Evolutionary conservation across 176 grass and related monocot species (phyloP), one percentile per base, ranked within the genome.

Genomic region (Oropetium thomaeum): DNA sequence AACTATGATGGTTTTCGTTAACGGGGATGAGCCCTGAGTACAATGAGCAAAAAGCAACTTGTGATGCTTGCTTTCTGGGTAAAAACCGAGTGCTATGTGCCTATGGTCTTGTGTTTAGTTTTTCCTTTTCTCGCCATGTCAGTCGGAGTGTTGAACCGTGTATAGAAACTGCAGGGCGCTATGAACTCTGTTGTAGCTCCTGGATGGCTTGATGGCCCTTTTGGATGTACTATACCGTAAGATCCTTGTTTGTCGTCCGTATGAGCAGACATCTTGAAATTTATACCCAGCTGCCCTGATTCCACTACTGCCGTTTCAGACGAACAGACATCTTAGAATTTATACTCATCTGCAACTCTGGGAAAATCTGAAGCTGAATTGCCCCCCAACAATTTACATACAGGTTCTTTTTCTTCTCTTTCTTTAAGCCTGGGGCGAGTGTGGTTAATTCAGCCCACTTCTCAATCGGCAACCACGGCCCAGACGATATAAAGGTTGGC

Each of bases 111-210:
- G 26, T 34, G 40, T 71, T 52, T 33, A 76, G 26, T 45, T 16
- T 71, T 25, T 53, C 7, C 49, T 62, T 39, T 23, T 52, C 35
- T 42, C 20, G 11, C 16, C 67, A 65, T 62, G 64, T 37, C 14
- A 6, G 64, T 37, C 14, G 3, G 30, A 28, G 47, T 28, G 16
- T 60, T 80, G 70, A 58, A 29, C 65, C 77, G 27, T 73, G 49
- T 39, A 39, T 73, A 74, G 12, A 52, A 58, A 53, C 13, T 41
- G 43, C 27, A 43, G 62, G 42, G 71, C 45, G 61, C 42, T 45
- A 29, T 55, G 64, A 76, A 69, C 63, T 62, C 34, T 60, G 5
- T 17, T 86, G 62, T 53, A 53, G 44, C 52, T 27, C 26, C 26
- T 3, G 34, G 58, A 76, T 69, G 19, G 23, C 26, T 3, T 26